Evolutionary conservation across 345 rosid genomes (phyloP).

Genomic region (Turnera subulata): DNA sequence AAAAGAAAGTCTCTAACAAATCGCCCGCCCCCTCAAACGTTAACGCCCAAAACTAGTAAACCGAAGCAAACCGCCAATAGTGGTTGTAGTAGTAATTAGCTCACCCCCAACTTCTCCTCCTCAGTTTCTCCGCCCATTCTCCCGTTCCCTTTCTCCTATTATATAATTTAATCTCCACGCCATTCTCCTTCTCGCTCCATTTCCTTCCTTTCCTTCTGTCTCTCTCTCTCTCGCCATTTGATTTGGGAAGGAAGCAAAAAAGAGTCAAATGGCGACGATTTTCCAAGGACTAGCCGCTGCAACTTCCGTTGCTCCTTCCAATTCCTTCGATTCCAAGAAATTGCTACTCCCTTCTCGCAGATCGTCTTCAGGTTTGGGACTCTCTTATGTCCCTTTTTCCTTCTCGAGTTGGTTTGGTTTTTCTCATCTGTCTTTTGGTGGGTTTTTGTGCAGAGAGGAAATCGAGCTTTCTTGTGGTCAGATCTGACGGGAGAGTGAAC

Average conservation of each 20-base stretch:
- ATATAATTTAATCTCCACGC: constrained; percentile 8
- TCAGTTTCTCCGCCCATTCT: too few species aligned
- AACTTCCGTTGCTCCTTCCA: constrained; percentile 39
- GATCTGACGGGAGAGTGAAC: constrained; percentile 53
- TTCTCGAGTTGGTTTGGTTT: neutral
- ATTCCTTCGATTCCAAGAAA: constrained; percentile 48
- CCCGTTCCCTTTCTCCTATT: constrained; percentile 15
- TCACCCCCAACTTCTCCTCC: constrained; percentile 51
- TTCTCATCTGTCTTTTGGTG: neutral
- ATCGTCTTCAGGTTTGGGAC: constrained; percentile 43
- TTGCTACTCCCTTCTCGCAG: constrained; percentile 36
- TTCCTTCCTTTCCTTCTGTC: neutral
- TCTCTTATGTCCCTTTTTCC: neutral
- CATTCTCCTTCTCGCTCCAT: neutral
- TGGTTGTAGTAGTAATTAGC: neutral
- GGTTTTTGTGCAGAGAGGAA: constrained; percentile 40
- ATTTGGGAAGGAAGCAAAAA: neutral
- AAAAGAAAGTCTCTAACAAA: too few species aligned
- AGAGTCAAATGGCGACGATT: constrained; percentile 46
- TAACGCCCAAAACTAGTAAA: too few species aligned
- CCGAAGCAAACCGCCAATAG: constrained; percentile 31
- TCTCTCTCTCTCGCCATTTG: constrained; percentile 8
- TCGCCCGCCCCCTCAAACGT: too few species aligned
- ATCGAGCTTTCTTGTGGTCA: constrained; percentile 36
- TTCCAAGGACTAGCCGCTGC: constrained; percentile 66